Base-by-base conservation (phyloP, 352 stramenopile species). In the Phytopythium aichiense region DNA sequence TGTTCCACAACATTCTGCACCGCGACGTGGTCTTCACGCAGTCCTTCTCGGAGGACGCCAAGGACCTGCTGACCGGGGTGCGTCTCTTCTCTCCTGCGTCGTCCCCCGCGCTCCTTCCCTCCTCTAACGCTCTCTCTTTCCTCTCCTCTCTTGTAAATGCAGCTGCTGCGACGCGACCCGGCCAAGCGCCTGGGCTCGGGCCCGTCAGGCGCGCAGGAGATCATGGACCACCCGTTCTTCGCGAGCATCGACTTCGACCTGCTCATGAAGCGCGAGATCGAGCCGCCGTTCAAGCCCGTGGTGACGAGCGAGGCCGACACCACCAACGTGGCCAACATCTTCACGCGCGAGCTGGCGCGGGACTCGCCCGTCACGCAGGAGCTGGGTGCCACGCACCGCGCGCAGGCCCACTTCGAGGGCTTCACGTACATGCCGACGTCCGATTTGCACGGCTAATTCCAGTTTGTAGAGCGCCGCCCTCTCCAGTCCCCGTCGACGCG, bases 1-100 rank as follows among this genome's bases (percentile, higher is more conserved):
- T 98, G 93, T 98, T 97, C 74, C 84, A 96, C 74, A 97, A 96
- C 64, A 98, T 98, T 65, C 65, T 95, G 37, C 87, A 95, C 69
- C 84, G 87, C 20, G 87, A 95, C 53, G 87, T 95, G 4, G 78
- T 91, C 43, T 96, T 94, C 63, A 92, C 84, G 6, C 83, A 89
- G 30, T 82, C 79, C 7, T 97, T 97, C 67, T 94, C 82, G 20
- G 83, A 92, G 67, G 84, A 96, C 49, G 91, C 91, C 22, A 93
- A 92, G 74, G 81, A 89, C 35, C 56, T 97, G 38, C 71, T 97
- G 48, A 88, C 76, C 0, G 73, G 70, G 58, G 77, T 87, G 73
- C 40, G 74, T 70, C 50, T 43, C 30, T 16, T 12, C 13, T 40
- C 7, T 58, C 7, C 16, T 43, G 40, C 16, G 40, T 45, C 40